Evolutionary conservation across 768 basidiomycete genomes (phyloP).

Genomic region (Holtermannia corniformis): DNA sequence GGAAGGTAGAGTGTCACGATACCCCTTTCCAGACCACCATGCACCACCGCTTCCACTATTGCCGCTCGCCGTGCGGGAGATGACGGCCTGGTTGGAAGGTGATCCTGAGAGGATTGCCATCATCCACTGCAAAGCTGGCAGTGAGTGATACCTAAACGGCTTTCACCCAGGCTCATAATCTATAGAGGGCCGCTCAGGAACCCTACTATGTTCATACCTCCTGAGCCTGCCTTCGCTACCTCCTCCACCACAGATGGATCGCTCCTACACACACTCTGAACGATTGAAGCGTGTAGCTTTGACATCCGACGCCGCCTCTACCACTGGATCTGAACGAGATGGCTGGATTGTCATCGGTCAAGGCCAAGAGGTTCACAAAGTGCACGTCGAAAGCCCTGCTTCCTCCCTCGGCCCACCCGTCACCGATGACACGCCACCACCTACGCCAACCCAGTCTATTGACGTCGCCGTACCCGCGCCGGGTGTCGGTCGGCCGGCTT

Average conservation of each 20-base stretch:
- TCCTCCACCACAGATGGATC: conserved; percentile 47
- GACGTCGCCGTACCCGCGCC: background rate
- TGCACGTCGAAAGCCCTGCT: conserved; percentile 3
- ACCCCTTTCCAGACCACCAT: conserved; percentile 88
- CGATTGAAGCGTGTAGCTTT: conserved; percentile 46
- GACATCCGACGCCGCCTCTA: background rate
- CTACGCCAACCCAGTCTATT: background rate
- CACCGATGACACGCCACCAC: background rate
- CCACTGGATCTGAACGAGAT: conserved; percentile 6
- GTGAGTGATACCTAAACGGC: conserved; percentile 6
- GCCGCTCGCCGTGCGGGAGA: conserved; percentile 63
- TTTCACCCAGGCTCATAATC: conserved; percentile 43
- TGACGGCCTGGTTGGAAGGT: conserved; percentile 60
- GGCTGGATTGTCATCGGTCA: conserved; percentile 37
- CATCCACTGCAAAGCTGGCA: conserved; percentile 74
- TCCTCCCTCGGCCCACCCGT: background rate
- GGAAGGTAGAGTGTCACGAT: conserved; percentile 64
- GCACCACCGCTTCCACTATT: conserved; percentile 70
- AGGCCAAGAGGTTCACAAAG: conserved; percentile 8
- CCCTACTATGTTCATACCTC: conserved; percentile 72
- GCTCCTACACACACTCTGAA: conserved; percentile 48
- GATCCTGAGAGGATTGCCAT: conserved; percentile 63
- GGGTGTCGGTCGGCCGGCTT: background rate
- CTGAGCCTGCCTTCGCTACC: conserved; percentile 52
- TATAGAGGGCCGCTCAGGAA: conserved; percentile 77